Conservation (phyloP, 2,329 filamentous ascomycete species). For the Penicillium decumbens region DNA sequence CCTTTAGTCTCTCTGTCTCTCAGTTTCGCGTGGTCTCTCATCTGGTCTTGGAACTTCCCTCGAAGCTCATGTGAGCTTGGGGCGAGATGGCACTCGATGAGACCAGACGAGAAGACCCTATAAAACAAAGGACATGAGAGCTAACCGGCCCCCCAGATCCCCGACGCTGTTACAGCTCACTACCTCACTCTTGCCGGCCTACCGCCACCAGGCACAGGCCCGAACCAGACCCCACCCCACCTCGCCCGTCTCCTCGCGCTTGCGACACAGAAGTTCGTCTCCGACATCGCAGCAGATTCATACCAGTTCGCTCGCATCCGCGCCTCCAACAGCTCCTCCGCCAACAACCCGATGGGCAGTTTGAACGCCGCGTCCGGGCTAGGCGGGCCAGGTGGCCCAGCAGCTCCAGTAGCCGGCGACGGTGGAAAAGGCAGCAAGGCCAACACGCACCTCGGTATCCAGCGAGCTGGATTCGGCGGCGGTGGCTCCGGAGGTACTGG, state of each 20-base stretch:
- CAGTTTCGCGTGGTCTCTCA: background rate
- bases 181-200: conserved; percentile 96
- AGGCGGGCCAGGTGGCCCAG: conserved; percentile 53
- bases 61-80: background rate
- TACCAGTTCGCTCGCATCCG: conserved; percentile 97
- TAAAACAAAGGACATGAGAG: background rate
- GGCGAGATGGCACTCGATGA: background rate
- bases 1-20: background rate
- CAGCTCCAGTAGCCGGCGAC: conserved; percentile 40
- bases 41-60: background rate
- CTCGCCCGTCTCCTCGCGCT: conserved; percentile 90
- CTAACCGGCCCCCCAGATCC: conserved; percentile 62
- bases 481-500: conserved; percentile 77
- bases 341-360: conserved; percentile 87
- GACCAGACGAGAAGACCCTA: background rate
- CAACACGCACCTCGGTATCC: conserved; percentile 62
- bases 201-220: conserved; percentile 75
- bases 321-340: conserved; percentile 78
- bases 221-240: conserved; percentile 71
- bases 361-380: conserved; percentile 63
- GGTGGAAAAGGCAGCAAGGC: conserved; percentile 43
- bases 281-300: conserved; percentile 92
- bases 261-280: conserved; percentile 98
- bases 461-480: conserved; percentile 75
- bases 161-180: conserved; percentile 94